Evolutionary conservation across 345 rosid genomes (phyloP).

Genomic region (Abelmoschus esculentus): DNA sequence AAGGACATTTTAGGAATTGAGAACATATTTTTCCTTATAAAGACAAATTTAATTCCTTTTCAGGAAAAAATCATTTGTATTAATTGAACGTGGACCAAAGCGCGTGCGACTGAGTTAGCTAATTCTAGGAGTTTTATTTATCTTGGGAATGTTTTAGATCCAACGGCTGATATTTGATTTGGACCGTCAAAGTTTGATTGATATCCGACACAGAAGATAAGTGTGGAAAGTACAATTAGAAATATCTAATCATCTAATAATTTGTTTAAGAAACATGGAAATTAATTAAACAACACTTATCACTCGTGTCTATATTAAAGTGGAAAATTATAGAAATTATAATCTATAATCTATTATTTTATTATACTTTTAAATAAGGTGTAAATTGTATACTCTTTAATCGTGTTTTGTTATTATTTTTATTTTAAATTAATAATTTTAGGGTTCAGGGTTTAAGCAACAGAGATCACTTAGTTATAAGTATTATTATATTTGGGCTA

Average conservation of each 20-base stretch:
- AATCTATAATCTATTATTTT: no score
- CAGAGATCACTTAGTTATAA: no score
- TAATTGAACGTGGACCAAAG: not conserved
- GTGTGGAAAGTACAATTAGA: slow-evolving; percentile 17
- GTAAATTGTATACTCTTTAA: no score
- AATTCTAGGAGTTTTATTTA: slow-evolving; percentile 21
- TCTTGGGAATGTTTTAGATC: slow-evolving; percentile 28
- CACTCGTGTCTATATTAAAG: no score
- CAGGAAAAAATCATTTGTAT: slow-evolving; percentile 11
- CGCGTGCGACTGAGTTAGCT: slow-evolving; percentile 21
- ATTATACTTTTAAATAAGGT: no score
- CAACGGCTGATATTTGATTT: slow-evolving; percentile 17
- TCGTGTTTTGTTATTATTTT: no score
- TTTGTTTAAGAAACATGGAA: not conserved
- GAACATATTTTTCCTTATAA: not conserved
- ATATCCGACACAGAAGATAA: not conserved
- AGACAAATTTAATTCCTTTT: slow-evolving; percentile 10
- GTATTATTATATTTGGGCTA: no score
- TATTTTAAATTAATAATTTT: no score
- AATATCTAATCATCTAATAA: not conserved
- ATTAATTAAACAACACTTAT: no score
- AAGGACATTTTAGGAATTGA: not conserved
- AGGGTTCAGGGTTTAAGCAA: no score
- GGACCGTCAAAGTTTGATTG: slow-evolving; percentile 3
- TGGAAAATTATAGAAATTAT: no score